phyloP scores from a whole-genome alignment of 192 early-diverging fungal genomes.

The Rhizoclosmatium globosum region DNA sequence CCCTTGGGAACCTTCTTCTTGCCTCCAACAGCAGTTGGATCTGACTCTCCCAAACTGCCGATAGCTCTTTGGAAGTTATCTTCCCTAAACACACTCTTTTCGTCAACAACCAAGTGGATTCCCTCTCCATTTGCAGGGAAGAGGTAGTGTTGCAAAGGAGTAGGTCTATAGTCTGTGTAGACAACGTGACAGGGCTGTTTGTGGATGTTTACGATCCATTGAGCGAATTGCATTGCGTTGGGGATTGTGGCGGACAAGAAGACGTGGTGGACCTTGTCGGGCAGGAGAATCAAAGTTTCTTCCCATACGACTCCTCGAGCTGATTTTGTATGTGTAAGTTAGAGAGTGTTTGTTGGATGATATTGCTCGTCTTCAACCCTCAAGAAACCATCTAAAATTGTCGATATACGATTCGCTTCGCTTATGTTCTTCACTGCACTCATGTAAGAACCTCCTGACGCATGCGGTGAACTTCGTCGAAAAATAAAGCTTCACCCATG shows the following conservation, averaged over 20 bases:
- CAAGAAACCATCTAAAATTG: slow-evolving; percentile 29
- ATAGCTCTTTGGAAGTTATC: slow-evolving; percentile 96
- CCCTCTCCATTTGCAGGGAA: slow-evolving; percentile 92
- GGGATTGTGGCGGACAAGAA: slow-evolving; percentile 99
- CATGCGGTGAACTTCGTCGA: too few relatives aligned
- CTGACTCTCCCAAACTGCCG: slow-evolving; percentile 65
- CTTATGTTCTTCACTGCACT: not conserved
- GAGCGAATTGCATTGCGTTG: slow-evolving; percentile 98
- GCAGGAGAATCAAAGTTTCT: slow-evolving; percentile 95
- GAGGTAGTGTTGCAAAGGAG: slow-evolving; percentile 96
- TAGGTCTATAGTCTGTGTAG: slow-evolving; percentile 96
- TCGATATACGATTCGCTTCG: not conserved
- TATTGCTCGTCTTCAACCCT: too few relatives aligned
- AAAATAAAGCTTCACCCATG: too few relatives aligned
- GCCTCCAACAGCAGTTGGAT: slow-evolving; percentile 33
- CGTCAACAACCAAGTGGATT: slow-evolving; percentile 95
- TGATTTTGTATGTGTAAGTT: slow-evolving; percentile 43
- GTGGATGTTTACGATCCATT: slow-evolving; percentile 97
- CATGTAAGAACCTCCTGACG: not conserved
- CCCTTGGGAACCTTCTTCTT: slow-evolving; percentile 57
- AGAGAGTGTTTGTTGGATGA: too few relatives aligned
- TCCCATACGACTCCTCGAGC: slow-evolving; percentile 99
- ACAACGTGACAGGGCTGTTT: slow-evolving; percentile 98
- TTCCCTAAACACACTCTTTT: slow-evolving; percentile 92
- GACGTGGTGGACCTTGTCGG: slow-evolving; percentile 90